Conservation (phyloP, 192 early-diverging fungal genomes). For the Rhizoclosmatium sp. region DNA sequence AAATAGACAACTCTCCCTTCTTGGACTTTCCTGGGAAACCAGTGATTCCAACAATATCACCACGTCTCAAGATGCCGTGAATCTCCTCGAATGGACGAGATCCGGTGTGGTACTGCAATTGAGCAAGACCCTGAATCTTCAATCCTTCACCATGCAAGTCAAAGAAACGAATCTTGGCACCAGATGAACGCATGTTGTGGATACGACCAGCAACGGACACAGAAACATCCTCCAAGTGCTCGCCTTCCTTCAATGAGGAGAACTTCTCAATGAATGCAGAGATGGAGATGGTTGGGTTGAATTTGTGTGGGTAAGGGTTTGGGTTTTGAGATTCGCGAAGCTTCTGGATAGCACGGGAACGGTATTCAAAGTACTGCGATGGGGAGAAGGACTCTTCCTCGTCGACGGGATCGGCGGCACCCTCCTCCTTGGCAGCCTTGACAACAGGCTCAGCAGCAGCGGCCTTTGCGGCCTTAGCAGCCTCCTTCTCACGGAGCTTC, state of each 20-base stretch:
- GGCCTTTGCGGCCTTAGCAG: conserved; percentile 68
- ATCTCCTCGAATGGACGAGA: conserved; percentile 75
- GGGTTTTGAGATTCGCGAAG: conserved; percentile 83
- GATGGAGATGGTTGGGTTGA: conserved; percentile 86
- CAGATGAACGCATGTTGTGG: conserved; percentile 92
- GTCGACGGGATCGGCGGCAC: conserved; percentile 54
- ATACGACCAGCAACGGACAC: conserved; percentile 91
- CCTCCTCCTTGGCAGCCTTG: conserved; percentile 59
- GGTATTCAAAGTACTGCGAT: conserved; percentile 95
- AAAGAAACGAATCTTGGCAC: conserved; percentile 94
- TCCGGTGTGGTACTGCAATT: conserved; percentile 65
- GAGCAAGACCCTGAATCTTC: conserved; percentile 95
- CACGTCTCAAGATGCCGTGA: conserved; percentile 86
- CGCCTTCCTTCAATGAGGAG: conserved; percentile 69
- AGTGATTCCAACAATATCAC: conserved; percentile 94
- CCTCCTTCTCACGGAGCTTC: conserved; percentile 92
- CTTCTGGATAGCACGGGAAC: conserved; percentile 83
- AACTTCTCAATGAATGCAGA: conserved; percentile 90
- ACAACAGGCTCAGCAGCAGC: conserved; percentile 45
- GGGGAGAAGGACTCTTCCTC: conserved; percentile 82
- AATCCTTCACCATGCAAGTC: conserved; percentile 92
- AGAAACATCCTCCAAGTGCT: conserved; percentile 69
- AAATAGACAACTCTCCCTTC: conserved; percentile 94
- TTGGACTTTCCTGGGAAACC: conserved; percentile 94
- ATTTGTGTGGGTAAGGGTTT: conserved; percentile 99